Evolutionary conservation across 352 stramenopile genomes (phyloP), one percentile per base, ranked within the genome.

Genomic region (Phytopythium delawarense): DNA sequence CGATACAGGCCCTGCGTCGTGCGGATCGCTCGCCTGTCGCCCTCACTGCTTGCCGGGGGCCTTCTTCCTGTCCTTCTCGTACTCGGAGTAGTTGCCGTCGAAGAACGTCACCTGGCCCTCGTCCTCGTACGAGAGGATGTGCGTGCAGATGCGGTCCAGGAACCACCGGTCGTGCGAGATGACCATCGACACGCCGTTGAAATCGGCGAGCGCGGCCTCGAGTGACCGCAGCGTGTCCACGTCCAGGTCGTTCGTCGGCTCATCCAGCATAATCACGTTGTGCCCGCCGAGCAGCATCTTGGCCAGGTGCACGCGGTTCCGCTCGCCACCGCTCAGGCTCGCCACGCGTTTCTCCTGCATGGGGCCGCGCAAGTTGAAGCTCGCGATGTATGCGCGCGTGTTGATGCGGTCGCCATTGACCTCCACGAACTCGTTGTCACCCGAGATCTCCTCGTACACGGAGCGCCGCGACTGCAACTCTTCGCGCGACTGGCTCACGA

Each of bases 91-190:
- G 76, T 93, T 94, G 62, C 85, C 87, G 57, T 92, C 80, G 60
- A 92, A 96, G 77, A 93, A 96, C 45, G 71, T 64, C 30, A 92
- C 87, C 16, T 72, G 66, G 55, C 84, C 84, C 34, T 88, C 59
- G 63, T 73, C 84, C 57, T 96, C 87, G 54, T 93, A 96, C 58
- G 87, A 72, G 51, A 96, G 77, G 64, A 94, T 94, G 71, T 96
- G 87, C 53, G 85, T 92, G 63, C 84, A 92, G 65, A 94, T 93
- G 57, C 87, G 87, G 69, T 99, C 98, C 32, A 99, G 74, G 74
- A 99, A 99, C 64, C 86, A 94, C 39, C 96, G 87, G 74, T 99
- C 96, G 76, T 99, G 96, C 50, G 88, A 98, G 51, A 99, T 97
- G 4, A 98, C 86, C 67, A 98, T 88, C 16, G 94, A 87, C 21